A percentile compares a stretch with the other conserved stretches of the same genome.
Conservation (phyloP, 805 yeast genomes). For the Helenozyma baotianmanensis region DNA sequence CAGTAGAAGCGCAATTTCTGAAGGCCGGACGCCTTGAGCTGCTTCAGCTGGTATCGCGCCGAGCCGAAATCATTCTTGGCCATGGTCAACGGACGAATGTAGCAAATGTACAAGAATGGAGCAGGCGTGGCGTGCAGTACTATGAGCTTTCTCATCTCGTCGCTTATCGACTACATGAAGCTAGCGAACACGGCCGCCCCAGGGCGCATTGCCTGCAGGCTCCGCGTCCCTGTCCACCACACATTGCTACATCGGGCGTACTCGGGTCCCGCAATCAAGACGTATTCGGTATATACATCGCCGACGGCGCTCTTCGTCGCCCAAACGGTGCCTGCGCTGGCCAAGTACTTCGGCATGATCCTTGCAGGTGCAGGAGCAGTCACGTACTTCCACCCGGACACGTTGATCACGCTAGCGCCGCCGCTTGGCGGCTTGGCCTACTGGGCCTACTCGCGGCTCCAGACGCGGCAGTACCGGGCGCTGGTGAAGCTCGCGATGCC, state of each 20-base stretch:
- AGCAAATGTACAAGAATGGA: too few species aligned
- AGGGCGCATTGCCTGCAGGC: too few species aligned
- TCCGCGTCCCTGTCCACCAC: too few species aligned
- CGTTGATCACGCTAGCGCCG: constrained; percentile 32
- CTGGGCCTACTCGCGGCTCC: constrained; percentile 20
- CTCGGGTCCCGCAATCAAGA: constrained; percentile 29
- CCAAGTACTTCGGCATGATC: constrained; percentile 27
- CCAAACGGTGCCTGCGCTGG: constrained; percentile 19
- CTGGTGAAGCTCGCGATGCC: constrained; percentile 16
- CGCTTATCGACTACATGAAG: too few species aligned
- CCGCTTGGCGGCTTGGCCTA: constrained; percentile 28
- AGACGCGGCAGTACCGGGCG: constrained; percentile 8
- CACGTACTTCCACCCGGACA: constrained; percentile 33
- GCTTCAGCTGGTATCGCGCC: constrained; percentile 67
- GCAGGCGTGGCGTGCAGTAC: too few species aligned
- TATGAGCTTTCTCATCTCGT: too few species aligned
- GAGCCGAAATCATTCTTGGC: constrained; percentile 37
- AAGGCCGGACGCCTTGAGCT: constrained; percentile 76
- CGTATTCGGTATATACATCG: constrained; percentile 23
- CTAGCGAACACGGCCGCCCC: too few species aligned
- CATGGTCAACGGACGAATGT: too few species aligned
- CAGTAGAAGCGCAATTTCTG: constrained; percentile 87
- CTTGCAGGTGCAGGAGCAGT: constrained; percentile 23
- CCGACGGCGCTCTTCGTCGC: constrained; percentile 24
- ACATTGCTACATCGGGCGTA: too few species aligned